phyloP scores from a whole-genome alignment of 441 rosid species.

The Croton laevigatus region DNA sequence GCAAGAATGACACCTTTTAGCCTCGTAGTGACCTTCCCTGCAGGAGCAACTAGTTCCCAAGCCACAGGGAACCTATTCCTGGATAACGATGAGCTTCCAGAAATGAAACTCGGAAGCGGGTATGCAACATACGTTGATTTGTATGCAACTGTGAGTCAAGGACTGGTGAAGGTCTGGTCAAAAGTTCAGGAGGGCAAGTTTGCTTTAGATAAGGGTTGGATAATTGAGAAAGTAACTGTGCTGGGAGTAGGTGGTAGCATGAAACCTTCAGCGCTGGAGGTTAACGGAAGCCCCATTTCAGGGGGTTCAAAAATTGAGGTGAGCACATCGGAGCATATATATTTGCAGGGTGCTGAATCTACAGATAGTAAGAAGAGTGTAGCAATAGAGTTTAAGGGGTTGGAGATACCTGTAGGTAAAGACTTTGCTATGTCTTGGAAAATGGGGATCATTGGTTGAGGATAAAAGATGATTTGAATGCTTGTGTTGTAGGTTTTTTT shows the following conservation, averaged over 20 bases:
- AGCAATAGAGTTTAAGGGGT: slow-evolving; percentile 62
- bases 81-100: slow-evolving; percentile 86
- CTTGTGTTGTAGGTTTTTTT: not conserved
- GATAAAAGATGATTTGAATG: not conserved
- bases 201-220: slow-evolving; percentile 75
- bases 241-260: slow-evolving; percentile 60
- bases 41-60: slow-evolving; percentile 51
- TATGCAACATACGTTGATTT: slow-evolving; percentile 57
- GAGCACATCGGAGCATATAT: slow-evolving; percentile 44
- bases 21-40: slow-evolving; percentile 71
- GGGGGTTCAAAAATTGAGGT: slow-evolving; percentile 32
- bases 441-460: slow-evolving; percentile 39
- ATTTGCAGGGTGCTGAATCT: slow-evolving; percentile 32
- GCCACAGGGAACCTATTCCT: slow-evolving; percentile 73
- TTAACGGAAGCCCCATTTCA: slow-evolving; percentile 39
- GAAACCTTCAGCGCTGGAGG: slow-evolving; percentile 36
- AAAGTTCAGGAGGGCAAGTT: slow-evolving; percentile 68
- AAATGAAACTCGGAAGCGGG: slow-evolving; percentile 80
- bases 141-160: slow-evolving; percentile 52
- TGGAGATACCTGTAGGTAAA: slow-evolving; percentile 64
- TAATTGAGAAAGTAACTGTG: slow-evolving; percentile 57
- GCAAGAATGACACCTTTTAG: slow-evolving; percentile 81
- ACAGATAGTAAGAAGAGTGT: slow-evolving; percentile 40
- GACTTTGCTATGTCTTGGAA: slow-evolving; percentile 69
- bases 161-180: slow-evolving; percentile 81